Evolutionary conservation across 23 red algal species (phyloP).

Genomic region (Gracilaria vermiculophylla): DNA sequence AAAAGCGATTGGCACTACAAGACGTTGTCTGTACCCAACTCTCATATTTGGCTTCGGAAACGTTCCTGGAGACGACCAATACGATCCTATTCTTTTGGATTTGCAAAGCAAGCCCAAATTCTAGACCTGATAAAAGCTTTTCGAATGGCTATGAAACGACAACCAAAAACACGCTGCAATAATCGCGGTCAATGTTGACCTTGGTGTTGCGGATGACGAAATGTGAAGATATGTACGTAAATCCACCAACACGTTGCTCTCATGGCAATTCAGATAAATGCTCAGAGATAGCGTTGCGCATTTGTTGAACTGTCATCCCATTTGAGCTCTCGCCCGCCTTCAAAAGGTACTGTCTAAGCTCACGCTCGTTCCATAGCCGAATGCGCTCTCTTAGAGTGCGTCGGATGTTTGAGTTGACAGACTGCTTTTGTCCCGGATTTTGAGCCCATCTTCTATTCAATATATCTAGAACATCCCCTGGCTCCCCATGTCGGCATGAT

Average conservation of each 20-base stretch:
- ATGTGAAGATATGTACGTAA: neutral
- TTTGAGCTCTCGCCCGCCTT: neutral
- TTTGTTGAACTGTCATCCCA: slow-evolving; percentile 9
- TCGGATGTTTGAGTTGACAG: neutral
- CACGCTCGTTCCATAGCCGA: neutral
- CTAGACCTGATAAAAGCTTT: neutral
- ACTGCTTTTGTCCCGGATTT: slow-evolving; percentile 10
- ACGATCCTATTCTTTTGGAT: neutral
- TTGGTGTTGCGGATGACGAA: neutral
- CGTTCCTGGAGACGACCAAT: neutral
- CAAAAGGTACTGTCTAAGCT: neutral
- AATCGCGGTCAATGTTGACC: neutral
- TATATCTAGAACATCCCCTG: neutral
- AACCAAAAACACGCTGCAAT: neutral
- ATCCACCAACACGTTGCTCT: neutral
- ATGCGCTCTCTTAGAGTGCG: neutral
- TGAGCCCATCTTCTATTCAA: slow-evolving; percentile 5
- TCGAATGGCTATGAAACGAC: too few species aligned
- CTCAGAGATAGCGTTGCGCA: neutral
- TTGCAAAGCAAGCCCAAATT: neutral
- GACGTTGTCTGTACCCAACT: too few species aligned
- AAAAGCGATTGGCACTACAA: too few species aligned
- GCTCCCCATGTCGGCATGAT: slow-evolving; percentile 6
- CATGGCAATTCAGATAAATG: neutral
- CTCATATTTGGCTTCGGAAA: neutral